phyloP scores from a whole-genome alignment of 2,329 filamentous ascomycete genomes.

The Fusarium sp. region DNA sequence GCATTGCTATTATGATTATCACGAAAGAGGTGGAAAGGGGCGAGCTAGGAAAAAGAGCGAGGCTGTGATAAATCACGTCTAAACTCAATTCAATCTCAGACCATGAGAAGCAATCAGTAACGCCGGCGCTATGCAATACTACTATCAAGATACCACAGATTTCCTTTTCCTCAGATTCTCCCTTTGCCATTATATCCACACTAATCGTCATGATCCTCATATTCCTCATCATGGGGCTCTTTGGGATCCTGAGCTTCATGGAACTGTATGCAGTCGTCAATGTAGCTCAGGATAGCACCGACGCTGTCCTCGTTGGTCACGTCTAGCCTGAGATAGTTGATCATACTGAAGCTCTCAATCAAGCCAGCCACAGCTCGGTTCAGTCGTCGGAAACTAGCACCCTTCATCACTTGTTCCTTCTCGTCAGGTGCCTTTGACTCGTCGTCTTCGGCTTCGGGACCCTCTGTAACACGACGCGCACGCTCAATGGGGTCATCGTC shows the following conservation, averaged over 20 bases:
- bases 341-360: constrained; percentile 98
- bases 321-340: constrained; percentile 92
- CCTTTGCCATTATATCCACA: constrained; percentile 5
- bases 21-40: constrained; percentile 34
- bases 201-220: constrained; percentile 53
- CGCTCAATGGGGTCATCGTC: constrained; percentile 79
- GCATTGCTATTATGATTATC: constrained; percentile 5
- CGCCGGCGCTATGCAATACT: constrained; percentile 49
- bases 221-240: constrained; percentile 75
- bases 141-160: constrained; percentile 37
- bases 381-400: constrained; percentile 82
- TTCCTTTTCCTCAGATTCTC: constrained; percentile 17
- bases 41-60: constrained; percentile 1
- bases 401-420: constrained; percentile 79
- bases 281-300: constrained; percentile 84
- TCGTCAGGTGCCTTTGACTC: constrained; percentile 71
- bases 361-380: constrained; percentile 90
- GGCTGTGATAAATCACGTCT: constrained; percentile 21
- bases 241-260: constrained; percentile 93
- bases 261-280: constrained; percentile 93
- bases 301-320: constrained; percentile 94
- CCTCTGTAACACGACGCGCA: constrained; percentile 54
- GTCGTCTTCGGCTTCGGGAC: constrained; percentile 59
- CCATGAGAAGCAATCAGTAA: constrained; percentile 41
- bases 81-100: constrained; percentile 32